Conservation (phyloP, 257 asterid genomes). For the Lavandula angustifolia region DNA sequence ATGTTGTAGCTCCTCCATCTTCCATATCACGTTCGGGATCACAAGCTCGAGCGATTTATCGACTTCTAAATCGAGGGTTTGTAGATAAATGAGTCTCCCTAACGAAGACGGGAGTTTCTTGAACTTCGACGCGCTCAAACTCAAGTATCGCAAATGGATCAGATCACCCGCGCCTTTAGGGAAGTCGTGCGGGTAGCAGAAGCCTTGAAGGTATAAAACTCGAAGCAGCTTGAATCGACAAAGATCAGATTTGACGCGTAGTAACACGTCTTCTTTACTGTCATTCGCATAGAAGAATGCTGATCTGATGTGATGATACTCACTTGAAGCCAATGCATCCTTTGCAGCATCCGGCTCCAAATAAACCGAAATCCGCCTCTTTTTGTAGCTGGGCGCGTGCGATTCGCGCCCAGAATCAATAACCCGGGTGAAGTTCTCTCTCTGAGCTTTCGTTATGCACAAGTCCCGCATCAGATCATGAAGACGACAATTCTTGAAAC, state of each 20-base stretch:
- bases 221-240: slow-evolving; percentile 29
- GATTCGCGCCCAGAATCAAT: slow-evolving; percentile 33
- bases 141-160: slow-evolving; percentile 39
- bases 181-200: slow-evolving; percentile 22
- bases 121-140: slow-evolving; percentile 42
- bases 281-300: slow-evolving; percentile 43
- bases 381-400: slow-evolving; percentile 4
- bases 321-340: not conserved
- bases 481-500: slow-evolving; percentile 41
- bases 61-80: slow-evolving; percentile 43
- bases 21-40: slow-evolving; percentile 45
- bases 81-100: slow-evolving; percentile 34
- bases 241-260: slow-evolving; percentile 13
- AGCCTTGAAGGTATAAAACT: slow-evolving; percentile 36
- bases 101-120: slow-evolving; percentile 46
- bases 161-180: slow-evolving; percentile 36
- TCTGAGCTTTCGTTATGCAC: slow-evolving; percentile 38
- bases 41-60: not conserved
- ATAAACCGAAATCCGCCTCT: slow-evolving; percentile 38
- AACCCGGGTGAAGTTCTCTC: slow-evolving; percentile 39
- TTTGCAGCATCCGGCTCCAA: slow-evolving; percentile 19
- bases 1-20: slow-evolving; percentile 38
- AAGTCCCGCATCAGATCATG: slow-evolving; percentile 51
- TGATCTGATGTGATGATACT: slow-evolving; percentile 34
- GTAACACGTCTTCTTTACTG: slow-evolving; percentile 27